phyloP scores from a whole-genome alignment of 2,329 filamentous ascomycete species.

The Didymellaceae sp. region DNA sequence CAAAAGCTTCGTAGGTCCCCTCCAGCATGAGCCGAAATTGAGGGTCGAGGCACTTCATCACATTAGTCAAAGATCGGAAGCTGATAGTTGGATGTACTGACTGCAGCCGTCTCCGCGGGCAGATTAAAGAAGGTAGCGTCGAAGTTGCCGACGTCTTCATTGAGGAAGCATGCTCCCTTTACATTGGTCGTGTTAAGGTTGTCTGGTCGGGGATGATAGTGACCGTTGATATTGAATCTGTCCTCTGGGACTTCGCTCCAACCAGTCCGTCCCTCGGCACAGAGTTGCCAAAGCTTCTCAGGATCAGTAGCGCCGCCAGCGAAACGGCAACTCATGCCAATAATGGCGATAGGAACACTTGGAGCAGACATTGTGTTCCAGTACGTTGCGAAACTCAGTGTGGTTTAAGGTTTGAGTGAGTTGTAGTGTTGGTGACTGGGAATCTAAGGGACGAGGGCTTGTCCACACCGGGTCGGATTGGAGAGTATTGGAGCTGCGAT shows the following conservation, averaged over 20 bases:
- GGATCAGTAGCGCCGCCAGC: slow-evolving; percentile 33
- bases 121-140: slow-evolving; percentile 44
- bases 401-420: not conserved
- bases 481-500: too few relatives aligned
- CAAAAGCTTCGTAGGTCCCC: slow-evolving; percentile 46
- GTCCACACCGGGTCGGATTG: too few relatives aligned
- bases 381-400: not conserved
- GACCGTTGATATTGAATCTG: slow-evolving; percentile 26
- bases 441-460: too few relatives aligned
- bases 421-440: too few relatives aligned
- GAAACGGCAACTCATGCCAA: slow-evolving; percentile 46
- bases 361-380: not conserved
- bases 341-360: slow-evolving; percentile 33
- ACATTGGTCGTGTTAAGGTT: slow-evolving; percentile 1
- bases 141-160: slow-evolving; percentile 27
- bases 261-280: slow-evolving; percentile 39
- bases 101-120: slow-evolving; percentile 23
- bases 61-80: not conserved
- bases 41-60: slow-evolving; percentile 27
- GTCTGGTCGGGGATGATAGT: slow-evolving; percentile 17
- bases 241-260: slow-evolving; percentile 35
- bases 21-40: slow-evolving; percentile 38
- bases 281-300: slow-evolving; percentile 45
- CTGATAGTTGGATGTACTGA: slow-evolving; percentile 6
- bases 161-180: not conserved